Evolutionary conservation across 306 rosid genomes (phyloP), one percentile per base, ranked within the genome.

Genomic region (Corylus americana): DNA sequence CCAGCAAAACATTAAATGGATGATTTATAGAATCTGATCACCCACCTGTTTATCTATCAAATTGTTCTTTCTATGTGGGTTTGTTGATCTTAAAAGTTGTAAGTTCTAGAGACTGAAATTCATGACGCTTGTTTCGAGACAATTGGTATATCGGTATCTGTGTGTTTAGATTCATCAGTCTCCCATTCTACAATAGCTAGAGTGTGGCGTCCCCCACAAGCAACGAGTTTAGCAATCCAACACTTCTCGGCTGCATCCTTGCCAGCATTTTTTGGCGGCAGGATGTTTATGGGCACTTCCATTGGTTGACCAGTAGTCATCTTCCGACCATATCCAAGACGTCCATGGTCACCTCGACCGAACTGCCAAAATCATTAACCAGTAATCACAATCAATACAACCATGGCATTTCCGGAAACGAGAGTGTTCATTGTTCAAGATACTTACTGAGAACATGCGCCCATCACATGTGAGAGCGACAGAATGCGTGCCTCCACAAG

Each of bases 401-500:
- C 7, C 5, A 42, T 42, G 45, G 8, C 45, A 42, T 42, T 5
- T 42, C 45, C 8, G 8, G 0, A 42, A 42, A 42, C 45, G 45
- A 42, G 42, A 39, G 45, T 42, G 45, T 42, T 31, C n/a, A 37
- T 8, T 5, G 45, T 42, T 31, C n/a, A 37, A 75, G 58, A 58
- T 44, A 73, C 96, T 83, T 80, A 96, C 98, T 39, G 98, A 93
- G 84, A 87, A 95, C 75, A 96, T 88, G 83, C 90, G 96, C 11
- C 99, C 99, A 63, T 96, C 96, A 8, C 90, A 85, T 11, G 97
- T 88, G 82, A 93, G 82, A 13, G 99, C 98, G 62, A 93, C 97
- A 0, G 98, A 96, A 79, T 96, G 99, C 62, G 99, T 96, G 79
- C 99, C 99, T 73, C 99, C 99, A 77, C 99, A 96, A 1, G 99